Percentiles rank a stretch among this genome's conserved stretches.
Evolutionary conservation across 148 eudicot species (phyloP).

Genomic region (Arbutus unedo): DNA sequence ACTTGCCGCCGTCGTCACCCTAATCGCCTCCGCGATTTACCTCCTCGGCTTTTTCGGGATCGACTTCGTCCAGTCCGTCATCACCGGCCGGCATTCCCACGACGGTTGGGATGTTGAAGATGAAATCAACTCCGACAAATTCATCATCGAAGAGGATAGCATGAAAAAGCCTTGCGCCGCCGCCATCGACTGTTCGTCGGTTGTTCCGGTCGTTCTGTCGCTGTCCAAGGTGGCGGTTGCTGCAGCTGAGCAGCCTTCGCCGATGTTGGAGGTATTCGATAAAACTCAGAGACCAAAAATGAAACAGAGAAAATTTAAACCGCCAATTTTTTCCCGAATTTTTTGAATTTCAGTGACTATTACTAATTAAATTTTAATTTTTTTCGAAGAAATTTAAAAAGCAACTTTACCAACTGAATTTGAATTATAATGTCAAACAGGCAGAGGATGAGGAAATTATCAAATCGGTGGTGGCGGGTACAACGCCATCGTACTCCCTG

Average conservation of each 20-base stretch:
- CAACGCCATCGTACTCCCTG: slow-evolving; percentile 37
- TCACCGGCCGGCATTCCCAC: slow-evolving; percentile 10
- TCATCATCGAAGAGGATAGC: slow-evolving; percentile 25
- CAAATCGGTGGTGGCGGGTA: slow-evolving; percentile 37
- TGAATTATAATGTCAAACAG: background rate
- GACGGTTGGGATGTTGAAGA: slow-evolving; percentile 27
- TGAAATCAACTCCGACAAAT: slow-evolving; percentile 6
- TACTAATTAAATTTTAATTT: too few species aligned
- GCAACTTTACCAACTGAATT: too few species aligned
- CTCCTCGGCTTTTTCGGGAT: slow-evolving; percentile 45
- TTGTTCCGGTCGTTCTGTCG: background rate
- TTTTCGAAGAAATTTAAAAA: too few species aligned
- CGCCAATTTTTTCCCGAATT: too few species aligned
- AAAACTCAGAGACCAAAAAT: background rate
- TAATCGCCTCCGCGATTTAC: slow-evolving; percentile 36
- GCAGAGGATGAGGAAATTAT: slow-evolving; percentile 38
- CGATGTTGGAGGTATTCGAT: background rate
- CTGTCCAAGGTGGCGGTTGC: background rate
- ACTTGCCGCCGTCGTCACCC: slow-evolving; percentile 35
- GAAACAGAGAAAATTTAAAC: too few species aligned
- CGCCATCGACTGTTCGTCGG: slow-evolving; percentile 21
- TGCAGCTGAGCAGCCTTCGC: background rate
- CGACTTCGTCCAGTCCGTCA: slow-evolving; percentile 36
- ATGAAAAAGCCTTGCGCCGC: slow-evolving; percentile 23
- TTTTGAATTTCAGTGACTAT: too few species aligned